Evolutionary conservation across 805 yeast species (phyloP).

Genomic region (Wickerhamiella azyma): DNA sequence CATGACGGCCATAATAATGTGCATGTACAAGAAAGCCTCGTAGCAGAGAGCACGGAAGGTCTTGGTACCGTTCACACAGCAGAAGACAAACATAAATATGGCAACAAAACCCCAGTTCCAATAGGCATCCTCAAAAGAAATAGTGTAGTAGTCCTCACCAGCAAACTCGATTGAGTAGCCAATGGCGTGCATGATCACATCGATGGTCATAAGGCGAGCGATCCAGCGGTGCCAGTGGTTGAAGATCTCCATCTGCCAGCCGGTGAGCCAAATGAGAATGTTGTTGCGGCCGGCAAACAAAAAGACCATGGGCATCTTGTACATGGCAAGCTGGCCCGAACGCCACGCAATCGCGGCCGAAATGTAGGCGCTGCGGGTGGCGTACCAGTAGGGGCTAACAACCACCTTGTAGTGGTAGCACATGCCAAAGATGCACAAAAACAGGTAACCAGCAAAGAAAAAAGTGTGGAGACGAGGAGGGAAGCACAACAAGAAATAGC

Average conservation of each 20-base stretch:
- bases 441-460: slow-evolving; percentile 24
- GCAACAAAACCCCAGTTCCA: slow-evolving; percentile 22
- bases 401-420: slow-evolving; percentile 4
- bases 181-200: slow-evolving; percentile 40
- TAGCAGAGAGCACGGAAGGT: slow-evolving; percentile 38
- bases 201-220: slow-evolving; percentile 36
- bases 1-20: slow-evolving; percentile 39
- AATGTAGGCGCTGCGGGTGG: not conserved
- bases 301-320: slow-evolving; percentile 37
- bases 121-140: slow-evolving; percentile 29
- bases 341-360: slow-evolving; percentile 5
- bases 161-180: slow-evolving; percentile 37
- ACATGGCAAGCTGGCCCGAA: slow-evolving; percentile 11
- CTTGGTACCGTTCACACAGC: slow-evolving; percentile 28
- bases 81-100: slow-evolving; percentile 16
- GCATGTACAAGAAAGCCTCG: slow-evolving; percentile 43
- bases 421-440: slow-evolving; percentile 14
- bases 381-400: not conserved
- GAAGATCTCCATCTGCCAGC: slow-evolving; percentile 43
- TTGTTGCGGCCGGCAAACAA: slow-evolving; percentile 59
- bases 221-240: slow-evolving; percentile 48
- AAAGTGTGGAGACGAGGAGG: slow-evolving; percentile 32
- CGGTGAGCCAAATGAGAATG: slow-evolving; percentile 42
- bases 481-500: slow-evolving; percentile 15
- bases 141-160: slow-evolving; percentile 33